A percentile compares a stretch with the other conserved stretches of the same genome.
These are phyloP conservation scores for Pichia sp. DNA, from an alignment of 1,139 yeast genomes.

Conservation along the genomic window DNA sequence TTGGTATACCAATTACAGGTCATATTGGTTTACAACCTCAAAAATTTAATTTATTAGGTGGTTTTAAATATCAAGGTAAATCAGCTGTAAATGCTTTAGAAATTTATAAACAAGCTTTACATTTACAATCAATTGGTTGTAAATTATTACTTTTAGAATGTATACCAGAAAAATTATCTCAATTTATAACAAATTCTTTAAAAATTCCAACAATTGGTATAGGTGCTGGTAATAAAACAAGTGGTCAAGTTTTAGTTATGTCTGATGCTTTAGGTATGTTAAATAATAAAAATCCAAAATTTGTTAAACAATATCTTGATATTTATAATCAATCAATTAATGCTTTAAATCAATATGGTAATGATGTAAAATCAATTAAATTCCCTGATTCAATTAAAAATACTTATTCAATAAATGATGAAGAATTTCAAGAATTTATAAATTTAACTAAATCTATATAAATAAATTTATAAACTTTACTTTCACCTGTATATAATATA, in stretches of 20 bases:
- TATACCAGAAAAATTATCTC: slow-evolving; percentile 71
- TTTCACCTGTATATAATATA: slow-evolving; percentile 18
- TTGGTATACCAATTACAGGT: slow-evolving; percentile 88
- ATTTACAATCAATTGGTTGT: slow-evolving; percentile 71
- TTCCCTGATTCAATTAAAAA: slow-evolving; percentile 65
- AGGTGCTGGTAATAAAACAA: slow-evolving; percentile 82
- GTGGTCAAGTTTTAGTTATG: slow-evolving; percentile 88
- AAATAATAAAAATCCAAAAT: slow-evolving; percentile 51
- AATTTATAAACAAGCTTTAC: slow-evolving; percentile 62
- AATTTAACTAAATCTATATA: slow-evolving; percentile 21
- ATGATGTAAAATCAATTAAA: slow-evolving; percentile 46
- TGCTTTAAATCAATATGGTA: slow-evolving; percentile 48
- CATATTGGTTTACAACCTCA: slow-evolving; percentile 95
- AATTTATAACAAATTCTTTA: slow-evolving; percentile 52
- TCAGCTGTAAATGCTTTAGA: slow-evolving; percentile 47
- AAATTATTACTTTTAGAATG: slow-evolving; percentile 77
- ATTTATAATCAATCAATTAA: slow-evolving; percentile 43
- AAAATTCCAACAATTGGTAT: slow-evolving; percentile 85
- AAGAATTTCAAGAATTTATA: slow-evolving; percentile 48
- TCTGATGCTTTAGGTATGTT: slow-evolving; percentile 79
- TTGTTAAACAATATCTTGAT: slow-evolving; percentile 65
- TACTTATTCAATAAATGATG: slow-evolving; percentile 66
- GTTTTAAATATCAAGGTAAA: slow-evolving; percentile 81
- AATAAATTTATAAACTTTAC: background rate
- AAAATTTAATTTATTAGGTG: slow-evolving; percentile 70